Evolutionary conservation across 495 filamentous ascomycete genomes (phyloP).

Genomic region (Penicillium pulvis): DNA sequence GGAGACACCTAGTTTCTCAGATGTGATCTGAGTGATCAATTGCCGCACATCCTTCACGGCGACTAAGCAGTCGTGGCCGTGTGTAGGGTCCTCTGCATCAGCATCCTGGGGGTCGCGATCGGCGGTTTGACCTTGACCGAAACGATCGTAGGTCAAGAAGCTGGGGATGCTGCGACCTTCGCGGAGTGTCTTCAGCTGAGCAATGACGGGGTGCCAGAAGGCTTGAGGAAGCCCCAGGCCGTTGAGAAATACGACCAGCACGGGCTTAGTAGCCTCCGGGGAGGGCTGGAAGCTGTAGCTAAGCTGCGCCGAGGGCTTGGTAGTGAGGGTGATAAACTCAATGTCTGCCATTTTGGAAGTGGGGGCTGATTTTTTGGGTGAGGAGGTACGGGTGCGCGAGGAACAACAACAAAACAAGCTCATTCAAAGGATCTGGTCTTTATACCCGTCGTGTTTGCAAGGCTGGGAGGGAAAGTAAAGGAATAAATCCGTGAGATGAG

Average conservation of each 20-base stretch:
- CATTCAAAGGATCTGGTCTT: background rate
- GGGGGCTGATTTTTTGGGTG: background rate
- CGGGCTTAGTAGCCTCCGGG: constrained; percentile 18
- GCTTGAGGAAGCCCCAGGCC: constrained; percentile 56
- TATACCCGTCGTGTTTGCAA: background rate
- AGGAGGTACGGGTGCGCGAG: background rate
- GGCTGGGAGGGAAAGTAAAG: background rate
- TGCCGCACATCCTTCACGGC: constrained; percentile 54
- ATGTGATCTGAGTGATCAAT: constrained; percentile 45
- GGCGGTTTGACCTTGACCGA: constrained; percentile 59
- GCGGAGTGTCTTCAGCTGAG: constrained; percentile 36
- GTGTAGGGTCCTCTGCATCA: constrained; percentile 37
- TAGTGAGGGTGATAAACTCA: constrained; percentile 23
- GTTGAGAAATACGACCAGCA: constrained; percentile 63
- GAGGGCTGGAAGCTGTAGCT: constrained; percentile 28
- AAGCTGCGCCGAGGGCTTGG: constrained; percentile 33
- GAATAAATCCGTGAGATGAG: background rate
- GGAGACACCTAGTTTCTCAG: constrained; percentile 16
- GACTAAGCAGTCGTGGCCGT: constrained; percentile 54
- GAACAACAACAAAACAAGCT: background rate
- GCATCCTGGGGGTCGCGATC: constrained; percentile 56
- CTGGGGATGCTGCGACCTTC: constrained; percentile 35
- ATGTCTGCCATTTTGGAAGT: constrained; percentile 15
- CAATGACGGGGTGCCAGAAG: constrained; percentile 51
- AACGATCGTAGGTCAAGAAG: constrained; percentile 65